A percentile compares a stretch with the other conserved stretches of the same genome.
These are phyloP conservation scores for Acidiella bohemica DNA, from an alignment of 495 filamentous ascomycete species.

Conservation along the genomic window DNA sequence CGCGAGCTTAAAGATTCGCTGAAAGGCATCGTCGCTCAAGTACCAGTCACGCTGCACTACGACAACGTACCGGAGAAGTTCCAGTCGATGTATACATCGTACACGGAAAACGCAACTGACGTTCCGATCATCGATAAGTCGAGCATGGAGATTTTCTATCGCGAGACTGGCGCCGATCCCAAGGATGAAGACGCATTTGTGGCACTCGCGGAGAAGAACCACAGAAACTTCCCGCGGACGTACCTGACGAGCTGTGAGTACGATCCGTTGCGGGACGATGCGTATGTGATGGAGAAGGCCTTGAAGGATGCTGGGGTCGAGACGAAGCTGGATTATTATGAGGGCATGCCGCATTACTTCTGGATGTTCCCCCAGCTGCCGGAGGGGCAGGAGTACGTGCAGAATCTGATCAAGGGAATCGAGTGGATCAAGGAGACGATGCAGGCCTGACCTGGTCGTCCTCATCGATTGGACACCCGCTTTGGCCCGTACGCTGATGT, in stretches of 20 bases:
- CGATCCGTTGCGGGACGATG: slow-evolving; percentile 26
- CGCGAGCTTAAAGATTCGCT: slow-evolving; percentile 8
- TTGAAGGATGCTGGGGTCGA: slow-evolving; percentile 22
- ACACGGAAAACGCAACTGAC: slow-evolving; percentile 19
- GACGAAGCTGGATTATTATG: slow-evolving; percentile 12
- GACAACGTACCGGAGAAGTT: slow-evolving; percentile 20
- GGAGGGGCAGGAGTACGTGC: slow-evolving; percentile 10
- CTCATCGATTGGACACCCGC: too few relatives aligned
- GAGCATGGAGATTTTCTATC: slow-evolving; percentile 18
- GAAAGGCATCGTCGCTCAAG: slow-evolving; percentile 21
- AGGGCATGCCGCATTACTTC: slow-evolving; percentile 18
- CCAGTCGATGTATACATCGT: slow-evolving; percentile 20
- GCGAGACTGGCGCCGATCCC: slow-evolving; percentile 8
- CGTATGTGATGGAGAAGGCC: slow-evolving; percentile 17
- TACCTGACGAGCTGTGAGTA: slow-evolving; percentile 23
- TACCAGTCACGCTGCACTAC: slow-evolving; percentile 19
- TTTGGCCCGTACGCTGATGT: too few relatives aligned
- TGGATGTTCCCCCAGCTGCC: slow-evolving; percentile 12
- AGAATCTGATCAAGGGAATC: slow-evolving; percentile 12
- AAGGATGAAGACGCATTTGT: slow-evolving; percentile 17
- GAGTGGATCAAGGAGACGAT: slow-evolving; percentile 8
- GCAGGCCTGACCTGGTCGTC: too few relatives aligned
- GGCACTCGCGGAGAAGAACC: slow-evolving; percentile 9
- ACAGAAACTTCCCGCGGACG: slow-evolving; percentile 19
- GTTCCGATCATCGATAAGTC: slow-evolving; percentile 19